Evolutionary conservation across 176 grass and related monocot species (phyloP).

Genomic region (Echinochloa phyllopogon): DNA sequence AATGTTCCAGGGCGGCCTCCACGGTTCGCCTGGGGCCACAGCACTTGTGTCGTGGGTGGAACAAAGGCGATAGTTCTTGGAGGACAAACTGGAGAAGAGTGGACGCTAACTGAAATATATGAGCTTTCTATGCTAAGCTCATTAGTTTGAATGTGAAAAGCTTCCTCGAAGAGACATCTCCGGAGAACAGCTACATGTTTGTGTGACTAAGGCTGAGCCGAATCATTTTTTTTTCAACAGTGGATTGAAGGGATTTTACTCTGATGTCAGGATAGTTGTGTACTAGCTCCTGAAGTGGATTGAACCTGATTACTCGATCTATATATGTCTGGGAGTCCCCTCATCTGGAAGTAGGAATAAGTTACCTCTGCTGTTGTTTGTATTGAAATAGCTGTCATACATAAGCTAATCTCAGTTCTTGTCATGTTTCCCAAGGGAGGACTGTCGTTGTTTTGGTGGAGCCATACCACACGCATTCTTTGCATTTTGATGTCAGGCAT

Average conservation of each 20-base stretch:
- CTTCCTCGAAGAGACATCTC: constrained; percentile 1
- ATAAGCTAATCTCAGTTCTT: constrained; percentile 40
- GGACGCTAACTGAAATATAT: constrained; percentile 82
- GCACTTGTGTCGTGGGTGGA: constrained; percentile 84
- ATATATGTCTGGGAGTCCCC: constrained; percentile 2
- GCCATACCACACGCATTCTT: not conserved
- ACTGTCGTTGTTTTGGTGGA: constrained; percentile 32
- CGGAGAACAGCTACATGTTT: not conserved
- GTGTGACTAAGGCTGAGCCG: not conserved
- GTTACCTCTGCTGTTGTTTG: constrained; percentile 32
- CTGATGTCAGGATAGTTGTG: constrained; percentile 8
- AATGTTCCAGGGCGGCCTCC: constrained; percentile 82
- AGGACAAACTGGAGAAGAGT: constrained; percentile 96
- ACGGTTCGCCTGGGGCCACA: constrained; percentile 93
- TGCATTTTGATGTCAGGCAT: not conserved
- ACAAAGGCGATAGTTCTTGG: constrained; percentile 90
- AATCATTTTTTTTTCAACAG: not conserved
- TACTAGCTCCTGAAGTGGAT: constrained; percentile 10
- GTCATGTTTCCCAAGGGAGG: constrained; percentile 39
- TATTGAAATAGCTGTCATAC: constrained; percentile 25
- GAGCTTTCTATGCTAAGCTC: constrained; percentile 79
- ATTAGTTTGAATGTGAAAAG: constrained; percentile 46
- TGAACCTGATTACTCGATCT: constrained; percentile 10
- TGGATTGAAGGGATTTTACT: not conserved
- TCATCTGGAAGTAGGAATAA: constrained; percentile 40